Conservation (phyloP, 495 filamentous ascomycete species). For the Neurospora discreta region DNA sequence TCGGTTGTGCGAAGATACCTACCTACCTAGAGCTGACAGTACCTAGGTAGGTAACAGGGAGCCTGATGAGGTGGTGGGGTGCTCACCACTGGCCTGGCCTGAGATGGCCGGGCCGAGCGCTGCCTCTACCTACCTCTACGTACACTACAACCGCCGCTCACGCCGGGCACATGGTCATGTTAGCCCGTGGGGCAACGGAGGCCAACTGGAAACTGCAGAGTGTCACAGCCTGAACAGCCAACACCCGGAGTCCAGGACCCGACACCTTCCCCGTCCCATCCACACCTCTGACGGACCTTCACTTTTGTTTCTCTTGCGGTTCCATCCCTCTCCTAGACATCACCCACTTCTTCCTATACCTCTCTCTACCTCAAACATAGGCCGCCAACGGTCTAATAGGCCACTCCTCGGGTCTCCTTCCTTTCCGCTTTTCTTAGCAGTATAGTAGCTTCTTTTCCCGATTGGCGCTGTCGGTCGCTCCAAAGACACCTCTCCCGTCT, state of each 20-base stretch:
- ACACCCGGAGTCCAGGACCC: neutral
- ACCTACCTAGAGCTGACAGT: neutral
- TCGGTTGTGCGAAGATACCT: neutral
- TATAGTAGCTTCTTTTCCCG: neutral
- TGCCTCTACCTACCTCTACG: too few species aligned
- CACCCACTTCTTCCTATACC: neutral
- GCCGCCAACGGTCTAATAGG: neutral
- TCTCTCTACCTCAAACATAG: neutral
- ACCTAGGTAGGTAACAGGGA: too few species aligned
- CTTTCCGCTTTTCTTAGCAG: neutral
- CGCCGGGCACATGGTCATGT: neutral
- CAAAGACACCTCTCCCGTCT: neutral
- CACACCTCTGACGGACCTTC: neutral
- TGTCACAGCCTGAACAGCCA: neutral
- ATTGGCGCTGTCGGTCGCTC: neutral
- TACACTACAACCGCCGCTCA: neutral
- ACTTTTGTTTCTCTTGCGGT: neutral
- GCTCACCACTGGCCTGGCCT: neutral
- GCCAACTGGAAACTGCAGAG: neutral
- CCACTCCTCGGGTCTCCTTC: neutral
- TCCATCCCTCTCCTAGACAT: neutral
- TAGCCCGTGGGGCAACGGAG: neutral
- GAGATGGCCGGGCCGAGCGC: neutral
- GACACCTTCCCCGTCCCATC: neutral
- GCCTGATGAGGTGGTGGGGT: neutral